Evolutionary conservation across 2,329 filamentous ascomycete genomes (phyloP).

Genomic region (Phyllosticta citrichinensis): DNA sequence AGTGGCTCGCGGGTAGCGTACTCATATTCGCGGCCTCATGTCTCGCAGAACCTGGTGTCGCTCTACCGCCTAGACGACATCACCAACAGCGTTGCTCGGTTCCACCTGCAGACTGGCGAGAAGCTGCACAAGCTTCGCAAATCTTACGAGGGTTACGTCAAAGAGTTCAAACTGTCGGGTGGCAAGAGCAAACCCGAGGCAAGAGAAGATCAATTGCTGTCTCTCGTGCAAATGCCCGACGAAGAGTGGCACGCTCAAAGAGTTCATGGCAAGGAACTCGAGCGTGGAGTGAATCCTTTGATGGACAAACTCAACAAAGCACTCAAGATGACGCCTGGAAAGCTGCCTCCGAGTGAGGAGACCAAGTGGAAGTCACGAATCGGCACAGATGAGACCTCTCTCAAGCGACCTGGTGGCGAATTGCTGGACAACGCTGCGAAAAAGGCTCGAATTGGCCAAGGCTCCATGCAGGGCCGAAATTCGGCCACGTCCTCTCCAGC

Average conservation of each 20-base stretch:
- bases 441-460: slow-evolving; percentile 15
- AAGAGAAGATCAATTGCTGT: slow-evolving; percentile 22
- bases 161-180: slow-evolving; percentile 35
- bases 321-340: slow-evolving; percentile 33
- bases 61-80: slow-evolving; percentile 48
- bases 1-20: slow-evolving; percentile 22
- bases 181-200: slow-evolving; percentile 38
- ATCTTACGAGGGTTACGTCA: slow-evolving; percentile 45
- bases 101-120: slow-evolving; percentile 51
- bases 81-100: slow-evolving; percentile 48
- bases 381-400: slow-evolving; percentile 33
- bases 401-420: slow-evolving; percentile 16
- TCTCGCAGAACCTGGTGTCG: slow-evolving; percentile 48
- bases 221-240: slow-evolving; percentile 29
- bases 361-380: slow-evolving; percentile 34
- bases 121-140: slow-evolving; percentile 55
- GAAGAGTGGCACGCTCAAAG: slow-evolving; percentile 31
- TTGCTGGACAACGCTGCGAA: slow-evolving; percentile 15
- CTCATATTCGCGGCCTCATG: slow-evolving; percentile 43
- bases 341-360: slow-evolving; percentile 31
- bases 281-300: slow-evolving; percentile 18
- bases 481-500: slow-evolving; percentile 29
- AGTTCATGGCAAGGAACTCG: slow-evolving; percentile 31
- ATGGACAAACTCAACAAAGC: slow-evolving; percentile 30
- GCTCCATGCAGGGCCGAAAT: slow-evolving; percentile 14